These are phyloP conservation scores for Dysphania ambrosioides DNA, from an alignment of 148 eudicot species.

Conservation along the genomic window DNA sequence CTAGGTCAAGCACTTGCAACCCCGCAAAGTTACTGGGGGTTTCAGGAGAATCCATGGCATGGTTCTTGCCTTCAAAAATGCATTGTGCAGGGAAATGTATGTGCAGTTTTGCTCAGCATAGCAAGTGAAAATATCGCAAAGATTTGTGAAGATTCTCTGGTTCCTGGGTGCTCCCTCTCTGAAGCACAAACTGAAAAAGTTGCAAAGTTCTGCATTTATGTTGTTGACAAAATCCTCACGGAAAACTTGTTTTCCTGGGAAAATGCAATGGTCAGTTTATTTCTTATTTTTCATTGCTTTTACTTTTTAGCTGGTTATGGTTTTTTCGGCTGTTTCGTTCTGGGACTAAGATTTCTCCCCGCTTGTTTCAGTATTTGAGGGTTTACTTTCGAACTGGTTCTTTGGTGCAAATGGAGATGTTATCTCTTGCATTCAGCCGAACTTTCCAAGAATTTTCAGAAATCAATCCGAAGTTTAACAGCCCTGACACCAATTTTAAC, in stretches of 20 bases:
- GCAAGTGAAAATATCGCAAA: conserved; percentile 45
- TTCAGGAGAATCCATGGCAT: conserved; percentile 62
- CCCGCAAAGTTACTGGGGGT: conserved; percentile 50
- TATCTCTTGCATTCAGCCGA: conserved; percentile 41
- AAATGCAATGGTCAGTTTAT: conserved; percentile 57
- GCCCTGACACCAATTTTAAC: conserved; percentile 54
- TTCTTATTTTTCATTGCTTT: not conserved
- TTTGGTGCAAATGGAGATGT: conserved; percentile 39
- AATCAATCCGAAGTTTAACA: conserved; percentile 31
- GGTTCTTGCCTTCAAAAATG: conserved; percentile 62
- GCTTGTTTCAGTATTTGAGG: conserved; percentile 52
- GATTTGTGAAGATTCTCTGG: conserved; percentile 36
- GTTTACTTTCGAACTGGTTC: conserved; percentile 52
- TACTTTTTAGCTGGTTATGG: not conserved
- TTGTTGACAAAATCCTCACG: conserved; percentile 49
- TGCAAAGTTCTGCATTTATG: conserved; percentile 69
- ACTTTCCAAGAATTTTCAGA: conserved; percentile 50
- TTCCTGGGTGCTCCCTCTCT: conserved; percentile 23
- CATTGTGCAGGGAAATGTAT: conserved; percentile 46
- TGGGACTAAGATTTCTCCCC: not conserved
- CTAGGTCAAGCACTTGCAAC: conserved; percentile 24
- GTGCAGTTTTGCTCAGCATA: conserved; percentile 51
- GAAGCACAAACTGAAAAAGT: conserved; percentile 40
- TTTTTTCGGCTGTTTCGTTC: not conserved
- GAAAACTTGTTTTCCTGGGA: conserved; percentile 70